These are phyloP conservation scores for Annulohypoxylon nitens DNA, from an alignment of 495 filamentous ascomycete species.

Conservation along the genomic window DNA sequence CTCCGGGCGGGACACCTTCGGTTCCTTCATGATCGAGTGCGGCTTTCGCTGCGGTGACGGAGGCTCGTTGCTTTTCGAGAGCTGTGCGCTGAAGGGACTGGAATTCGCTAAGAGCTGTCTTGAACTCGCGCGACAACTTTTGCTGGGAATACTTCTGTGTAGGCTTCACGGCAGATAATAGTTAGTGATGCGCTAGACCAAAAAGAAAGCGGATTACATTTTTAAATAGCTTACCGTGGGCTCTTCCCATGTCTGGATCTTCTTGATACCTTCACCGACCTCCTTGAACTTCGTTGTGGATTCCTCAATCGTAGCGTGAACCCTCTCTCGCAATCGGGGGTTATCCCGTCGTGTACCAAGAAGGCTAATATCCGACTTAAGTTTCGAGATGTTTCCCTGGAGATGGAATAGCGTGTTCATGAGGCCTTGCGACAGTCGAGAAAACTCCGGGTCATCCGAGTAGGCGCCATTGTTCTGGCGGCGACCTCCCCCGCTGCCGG, in stretches of 20 bases:
- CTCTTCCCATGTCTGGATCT: constrained; percentile 89
- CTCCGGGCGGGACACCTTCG: constrained; percentile 50
- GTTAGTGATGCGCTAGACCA: constrained; percentile 37
- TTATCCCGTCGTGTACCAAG: constrained; percentile 93
- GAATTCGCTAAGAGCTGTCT: constrained; percentile 87
- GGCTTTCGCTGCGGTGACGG: constrained; percentile 79
- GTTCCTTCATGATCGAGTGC: constrained; percentile 72
- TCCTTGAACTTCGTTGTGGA: constrained; percentile 89
- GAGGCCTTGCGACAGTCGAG: constrained; percentile 80
- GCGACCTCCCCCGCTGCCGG: constrained; percentile 60
- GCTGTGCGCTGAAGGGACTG: constrained; percentile 89
- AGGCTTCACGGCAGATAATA: constrained; percentile 65
- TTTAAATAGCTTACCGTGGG: constrained; percentile 75
- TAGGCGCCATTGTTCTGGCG: constrained; percentile 70
- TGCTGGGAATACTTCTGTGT: constrained; percentile 92
- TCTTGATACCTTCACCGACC: constrained; percentile 92
- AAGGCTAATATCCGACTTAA: constrained; percentile 83
- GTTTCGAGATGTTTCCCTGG: constrained; percentile 84
- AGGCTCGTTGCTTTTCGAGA: constrained; percentile 91
- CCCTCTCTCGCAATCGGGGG: constrained; percentile 88
- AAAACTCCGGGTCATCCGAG: constrained; percentile 94
- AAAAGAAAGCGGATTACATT: background rate
- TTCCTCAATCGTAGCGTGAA: constrained; percentile 87
- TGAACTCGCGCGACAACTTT: constrained; percentile 93
- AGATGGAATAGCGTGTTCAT: constrained; percentile 88